A percentile compares a stretch with the other conserved stretches of the same genome.
These are phyloP conservation scores for Huntiella decipiens DNA, from an alignment of 2,329 filamentous ascomycete genomes.

Conservation along the genomic window DNA sequence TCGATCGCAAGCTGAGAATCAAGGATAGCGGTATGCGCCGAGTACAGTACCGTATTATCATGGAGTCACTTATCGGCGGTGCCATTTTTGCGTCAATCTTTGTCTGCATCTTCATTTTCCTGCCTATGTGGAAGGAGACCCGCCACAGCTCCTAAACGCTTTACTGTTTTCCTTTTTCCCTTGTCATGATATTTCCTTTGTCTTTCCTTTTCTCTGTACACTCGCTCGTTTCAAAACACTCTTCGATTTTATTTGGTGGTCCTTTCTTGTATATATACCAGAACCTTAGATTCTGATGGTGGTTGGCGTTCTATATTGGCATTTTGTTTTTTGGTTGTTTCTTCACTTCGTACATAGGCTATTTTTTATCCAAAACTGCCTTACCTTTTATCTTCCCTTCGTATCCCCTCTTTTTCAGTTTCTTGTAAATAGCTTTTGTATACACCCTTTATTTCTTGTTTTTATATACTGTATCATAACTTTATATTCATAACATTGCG, in stretches of 20 bases:
- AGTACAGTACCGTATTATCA: constrained; percentile 26
- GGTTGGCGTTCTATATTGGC: background rate
- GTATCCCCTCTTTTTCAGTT: constrained; percentile 1
- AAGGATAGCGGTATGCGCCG: constrained; percentile 24
- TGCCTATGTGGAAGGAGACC: constrained; percentile 25
- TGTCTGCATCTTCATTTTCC: constrained; percentile 23
- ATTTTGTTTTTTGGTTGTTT: background rate
- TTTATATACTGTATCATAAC: background rate
- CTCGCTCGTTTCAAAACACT: background rate
- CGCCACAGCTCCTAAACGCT: constrained; percentile 7
- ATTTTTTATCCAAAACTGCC: no score
- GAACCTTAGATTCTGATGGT: constrained; percentile 1
- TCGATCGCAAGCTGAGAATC: constrained; percentile 26
- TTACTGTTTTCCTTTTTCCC: background rate
- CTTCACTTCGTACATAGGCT: background rate
- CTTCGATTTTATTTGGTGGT: background rate
- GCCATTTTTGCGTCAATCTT: constrained; percentile 20
- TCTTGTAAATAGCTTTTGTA: constrained; percentile 8
- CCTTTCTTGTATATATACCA: background rate
- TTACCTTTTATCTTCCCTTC: no score
- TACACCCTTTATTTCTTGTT: constrained; percentile 7
- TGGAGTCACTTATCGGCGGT: constrained; percentile 23
- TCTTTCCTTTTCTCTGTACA: background rate
- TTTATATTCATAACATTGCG: background rate
- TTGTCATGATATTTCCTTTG: background rate